phyloP scores from a whole-genome alignment of 2,329 filamentous ascomycete genomes.

The Pseudogymnoascus sp. region DNA sequence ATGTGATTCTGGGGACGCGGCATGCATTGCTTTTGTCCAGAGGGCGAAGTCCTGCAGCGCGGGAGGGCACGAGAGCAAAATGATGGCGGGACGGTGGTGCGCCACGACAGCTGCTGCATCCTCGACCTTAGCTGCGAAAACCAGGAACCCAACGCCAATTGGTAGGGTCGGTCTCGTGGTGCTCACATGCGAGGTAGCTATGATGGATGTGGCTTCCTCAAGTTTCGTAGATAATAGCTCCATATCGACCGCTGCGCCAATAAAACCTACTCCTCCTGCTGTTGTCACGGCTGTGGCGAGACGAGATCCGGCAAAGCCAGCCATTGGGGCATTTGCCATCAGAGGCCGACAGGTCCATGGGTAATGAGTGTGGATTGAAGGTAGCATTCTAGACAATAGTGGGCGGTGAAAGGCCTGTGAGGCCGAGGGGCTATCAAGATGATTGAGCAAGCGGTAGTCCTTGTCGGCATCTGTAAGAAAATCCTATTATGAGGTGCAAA shows the following conservation, averaged over 20 bases:
- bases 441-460: not conserved
- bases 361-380: not conserved
- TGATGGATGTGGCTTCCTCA: slow-evolving; percentile 22
- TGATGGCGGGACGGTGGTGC: slow-evolving; percentile 24
- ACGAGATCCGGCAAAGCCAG: slow-evolving; percentile 45
- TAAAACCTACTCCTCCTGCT: slow-evolving; percentile 43
- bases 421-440: not conserved
- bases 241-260: slow-evolving; percentile 32
- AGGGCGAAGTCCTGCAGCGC: slow-evolving; percentile 19
- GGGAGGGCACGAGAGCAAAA: slow-evolving; percentile 40
- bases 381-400: not conserved
- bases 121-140: not conserved
- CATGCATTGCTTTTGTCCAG: slow-evolving; percentile 25
- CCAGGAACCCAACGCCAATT: slow-evolving; percentile 39
- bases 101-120: slow-evolving; percentile 6
- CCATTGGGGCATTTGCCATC: slow-evolving; percentile 60
- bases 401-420: not conserved
- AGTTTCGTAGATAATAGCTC: slow-evolving; percentile 13
- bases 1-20: slow-evolving; percentile 19
- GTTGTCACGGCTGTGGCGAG: slow-evolving; percentile 53
- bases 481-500: not conserved
- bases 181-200: slow-evolving; percentile 10
- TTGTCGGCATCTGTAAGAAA: no score
- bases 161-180: slow-evolving; percentile 21
- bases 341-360: slow-evolving; percentile 35